Base-by-base conservation (phyloP, 805 yeast species). In the Ogataea pini region DNA sequence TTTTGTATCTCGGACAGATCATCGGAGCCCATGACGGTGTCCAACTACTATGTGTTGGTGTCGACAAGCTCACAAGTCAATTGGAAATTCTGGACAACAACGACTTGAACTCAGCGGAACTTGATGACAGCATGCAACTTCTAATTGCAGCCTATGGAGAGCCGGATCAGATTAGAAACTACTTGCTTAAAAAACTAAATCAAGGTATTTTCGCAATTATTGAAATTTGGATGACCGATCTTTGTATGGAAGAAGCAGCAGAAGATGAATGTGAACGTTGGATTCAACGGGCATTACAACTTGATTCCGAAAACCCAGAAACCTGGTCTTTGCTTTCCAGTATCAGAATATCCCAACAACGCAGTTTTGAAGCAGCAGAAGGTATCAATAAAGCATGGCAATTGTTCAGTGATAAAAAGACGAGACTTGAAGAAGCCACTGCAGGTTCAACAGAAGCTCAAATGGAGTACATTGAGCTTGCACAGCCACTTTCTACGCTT, bases 161-260 rank as follows among this genome's bases (percentile, higher is more conserved):
- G 58, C 52, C 54, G 32, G 45, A 56, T 16, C 34, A 54, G 7
- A 58, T 71, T n/a, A 57, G 62, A 38, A 60, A 64, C 46, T 74
- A 74, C 50, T 68, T 78, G 36, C 64, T 77, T 16, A 78, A 78
- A 53, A 87, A 86, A 62, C 63, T 89, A 41, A 81, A 85, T 54
- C 86, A 83, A 61, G 96, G 92, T 0, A 71, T 89, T 22, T 83
- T 92, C 56, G 84, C 96, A 6, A 78, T 85, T 71, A 86, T 94
- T 60, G 99, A 92, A 68, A 86, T 89, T 48, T 91, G 96, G 96
- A 89, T 90, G 97, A 92, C 98, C 1, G 97, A 92, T 71, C 72
- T 91, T 54, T 91, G 98, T 72, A 89, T 91, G 96, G 96, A 89
- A 60, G 82, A 82, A 2, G 83, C 85, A 56, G 98, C 98, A 2